Evolutionary conservation across 2,329 filamentous ascomycete genomes (phyloP).

Genomic region (Ophiostoma himal-ulmi): DNA sequence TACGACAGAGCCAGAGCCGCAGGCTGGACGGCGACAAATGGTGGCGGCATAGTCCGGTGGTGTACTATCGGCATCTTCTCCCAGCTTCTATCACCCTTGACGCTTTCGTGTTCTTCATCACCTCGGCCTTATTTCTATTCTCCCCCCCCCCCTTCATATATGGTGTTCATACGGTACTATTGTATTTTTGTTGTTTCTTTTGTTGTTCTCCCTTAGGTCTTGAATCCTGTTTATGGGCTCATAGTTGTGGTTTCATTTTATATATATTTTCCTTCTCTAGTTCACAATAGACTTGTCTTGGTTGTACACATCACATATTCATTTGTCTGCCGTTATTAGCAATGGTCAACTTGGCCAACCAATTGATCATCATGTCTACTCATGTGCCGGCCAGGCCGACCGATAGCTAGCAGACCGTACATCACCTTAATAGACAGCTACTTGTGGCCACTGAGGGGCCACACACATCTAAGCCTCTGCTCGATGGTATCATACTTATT

Average conservation of each 20-base stretch:
- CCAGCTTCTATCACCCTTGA: neutral
- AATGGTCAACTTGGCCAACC: neutral
- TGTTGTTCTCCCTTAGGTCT: neutral
- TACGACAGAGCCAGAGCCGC: slow-evolving; percentile 8
- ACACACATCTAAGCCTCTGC: neutral
- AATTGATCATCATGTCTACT: neutral
- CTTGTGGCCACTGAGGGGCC: neutral
- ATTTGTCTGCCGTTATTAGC: neutral
- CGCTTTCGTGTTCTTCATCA: neutral
- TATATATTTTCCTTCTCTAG: neutral
- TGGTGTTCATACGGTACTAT: neutral
- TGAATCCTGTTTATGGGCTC: neutral
- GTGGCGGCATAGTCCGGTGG: slow-evolving; percentile 21
- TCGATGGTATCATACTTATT: neutral
- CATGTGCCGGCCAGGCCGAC: neutral
- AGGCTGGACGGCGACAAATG: slow-evolving; percentile 22
- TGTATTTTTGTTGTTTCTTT: neutral
- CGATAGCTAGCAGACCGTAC: neutral
- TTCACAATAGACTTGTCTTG: neutral
- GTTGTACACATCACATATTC: neutral
- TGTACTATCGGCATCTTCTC: neutral
- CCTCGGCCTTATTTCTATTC: too few species aligned
- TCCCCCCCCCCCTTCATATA: neutral
- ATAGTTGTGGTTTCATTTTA: neutral
- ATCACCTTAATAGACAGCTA: neutral